Evolutionary conservation across 805 yeast species (phyloP).

Genomic region (Dipodascopsis uninucleata): DNA sequence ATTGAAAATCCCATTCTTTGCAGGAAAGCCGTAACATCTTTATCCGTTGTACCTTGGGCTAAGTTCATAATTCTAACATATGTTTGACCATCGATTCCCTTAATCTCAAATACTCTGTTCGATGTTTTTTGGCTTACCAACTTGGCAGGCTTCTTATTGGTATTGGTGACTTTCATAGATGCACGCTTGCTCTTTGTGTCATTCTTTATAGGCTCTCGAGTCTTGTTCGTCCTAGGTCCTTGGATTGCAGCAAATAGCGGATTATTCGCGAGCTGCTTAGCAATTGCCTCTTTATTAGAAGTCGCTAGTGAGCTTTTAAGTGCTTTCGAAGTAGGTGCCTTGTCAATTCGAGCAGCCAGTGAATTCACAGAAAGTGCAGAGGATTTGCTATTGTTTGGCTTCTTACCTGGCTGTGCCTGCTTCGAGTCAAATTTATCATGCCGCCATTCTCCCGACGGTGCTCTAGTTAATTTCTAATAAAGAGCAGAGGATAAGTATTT

Average conservation of each 20-base stretch:
- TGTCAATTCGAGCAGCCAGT: slow-evolving; percentile 25
- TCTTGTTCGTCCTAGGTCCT: slow-evolving; percentile 14
- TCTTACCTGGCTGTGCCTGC: background rate
- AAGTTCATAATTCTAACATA: slow-evolving; percentile 32
- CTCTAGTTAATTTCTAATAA: background rate
- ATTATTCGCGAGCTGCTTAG: slow-evolving; percentile 13
- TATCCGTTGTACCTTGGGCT: slow-evolving; percentile 35
- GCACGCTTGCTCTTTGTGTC: background rate
- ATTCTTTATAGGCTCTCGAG: background rate
- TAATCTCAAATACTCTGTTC: slow-evolving; percentile 13
- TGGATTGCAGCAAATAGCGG: slow-evolving; percentile 23
- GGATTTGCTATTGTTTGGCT: background rate
- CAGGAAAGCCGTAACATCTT: slow-evolving; percentile 33
- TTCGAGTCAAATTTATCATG: slow-evolving; percentile 11
- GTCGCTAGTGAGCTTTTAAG: background rate
- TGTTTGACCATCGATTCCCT: slow-evolving; percentile 14
- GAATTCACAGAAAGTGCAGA: slow-evolving; percentile 17
- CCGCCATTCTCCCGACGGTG: slow-evolving; percentile 19
- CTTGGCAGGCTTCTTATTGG: slow-evolving; percentile 1
- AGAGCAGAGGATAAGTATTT: background rate
- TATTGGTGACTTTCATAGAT: background rate
- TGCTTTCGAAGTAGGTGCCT: slow-evolving; percentile 3
- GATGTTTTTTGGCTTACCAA: background rate
- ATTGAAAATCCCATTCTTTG: slow-evolving; percentile 29
- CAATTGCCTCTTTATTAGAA: slow-evolving; percentile 5